These are phyloP conservation scores for Asterionellopsis glacialis DNA, from an alignment of 108 stramenopile genomes.

Conservation along the genomic window DNA sequence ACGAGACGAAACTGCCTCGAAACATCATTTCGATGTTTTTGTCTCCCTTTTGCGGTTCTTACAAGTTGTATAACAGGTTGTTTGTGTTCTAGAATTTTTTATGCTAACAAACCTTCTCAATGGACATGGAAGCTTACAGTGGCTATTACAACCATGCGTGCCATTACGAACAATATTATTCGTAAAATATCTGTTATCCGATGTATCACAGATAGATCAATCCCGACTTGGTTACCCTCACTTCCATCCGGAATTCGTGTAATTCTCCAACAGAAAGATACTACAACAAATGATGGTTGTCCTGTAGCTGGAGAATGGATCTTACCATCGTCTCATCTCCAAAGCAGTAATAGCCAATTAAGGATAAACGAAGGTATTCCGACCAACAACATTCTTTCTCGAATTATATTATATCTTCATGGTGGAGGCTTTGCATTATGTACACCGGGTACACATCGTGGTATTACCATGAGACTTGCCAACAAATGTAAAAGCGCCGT, in stretches of 20 bases:
- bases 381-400: not conserved
- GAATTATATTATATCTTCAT: constrained; percentile 1
- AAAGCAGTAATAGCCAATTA: too few species aligned
- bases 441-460: not conserved
- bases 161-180: not conserved
- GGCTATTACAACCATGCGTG: not conserved
- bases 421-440: not conserved
- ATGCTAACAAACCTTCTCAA: not conserved
- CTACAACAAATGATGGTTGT: not conserved
- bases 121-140: not conserved
- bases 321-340: not conserved
- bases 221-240: not conserved
- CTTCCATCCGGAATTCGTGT: not conserved
- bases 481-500: not conserved
- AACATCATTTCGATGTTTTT: not conserved
- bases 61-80: not conserved
- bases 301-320: constrained; percentile 1
- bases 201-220: not conserved
- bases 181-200: not conserved
- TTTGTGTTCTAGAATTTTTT: not conserved
- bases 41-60: not conserved
- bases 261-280: not conserved
- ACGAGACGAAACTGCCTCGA: not conserved
- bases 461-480: not conserved
- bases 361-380: not conserved